Percentiles rank a stretch among this genome's conserved stretches.
Conservation (phyloP, 169 alveolate species). For the Plasmodium gonderi region DNA sequence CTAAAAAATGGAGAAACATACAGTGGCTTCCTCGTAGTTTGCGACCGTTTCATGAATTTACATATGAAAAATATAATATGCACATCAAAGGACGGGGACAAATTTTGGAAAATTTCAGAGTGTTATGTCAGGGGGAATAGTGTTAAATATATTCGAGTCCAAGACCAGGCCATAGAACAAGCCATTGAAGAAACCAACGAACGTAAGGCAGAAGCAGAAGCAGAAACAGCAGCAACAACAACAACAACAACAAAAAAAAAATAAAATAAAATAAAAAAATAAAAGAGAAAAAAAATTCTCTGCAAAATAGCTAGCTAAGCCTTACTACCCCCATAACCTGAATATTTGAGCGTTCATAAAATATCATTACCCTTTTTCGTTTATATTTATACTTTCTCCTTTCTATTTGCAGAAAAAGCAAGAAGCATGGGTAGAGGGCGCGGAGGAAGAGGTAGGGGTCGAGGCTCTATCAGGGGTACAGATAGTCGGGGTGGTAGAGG, state of each 20-base stretch:
- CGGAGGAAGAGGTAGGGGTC: constrained; percentile 62
- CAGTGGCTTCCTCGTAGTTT: constrained; percentile 86
- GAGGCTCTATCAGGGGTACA: constrained; percentile 13
- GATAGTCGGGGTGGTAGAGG: constrained; percentile 25
- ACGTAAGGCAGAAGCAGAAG: constrained; percentile 35
- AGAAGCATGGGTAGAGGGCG: constrained; percentile 53
- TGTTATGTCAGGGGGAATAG: constrained; percentile 89
- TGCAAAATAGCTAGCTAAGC: not conserved
- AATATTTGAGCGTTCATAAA: not conserved
- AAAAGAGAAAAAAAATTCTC: not conserved
- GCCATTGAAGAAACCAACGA: constrained; percentile 85
- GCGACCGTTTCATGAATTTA: constrained; percentile 89
- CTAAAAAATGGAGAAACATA: constrained; percentile 89
- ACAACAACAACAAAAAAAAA: constrained; percentile 1
- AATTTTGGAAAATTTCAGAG: constrained; percentile 86
- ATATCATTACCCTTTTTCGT: not conserved
- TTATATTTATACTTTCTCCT: not conserved
- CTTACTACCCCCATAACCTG: not conserved
- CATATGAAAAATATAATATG: constrained; percentile 87
- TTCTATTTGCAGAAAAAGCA: constrained; percentile 27
- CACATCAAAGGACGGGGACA: constrained; percentile 87
- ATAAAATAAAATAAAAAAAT: not conserved
- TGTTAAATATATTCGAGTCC: constrained; percentile 87
- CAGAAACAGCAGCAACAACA: no score
- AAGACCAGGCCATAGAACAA: constrained; percentile 84